phyloP scores from a whole-genome alignment of 129 eudicot species.

The Centella asiatica region DNA sequence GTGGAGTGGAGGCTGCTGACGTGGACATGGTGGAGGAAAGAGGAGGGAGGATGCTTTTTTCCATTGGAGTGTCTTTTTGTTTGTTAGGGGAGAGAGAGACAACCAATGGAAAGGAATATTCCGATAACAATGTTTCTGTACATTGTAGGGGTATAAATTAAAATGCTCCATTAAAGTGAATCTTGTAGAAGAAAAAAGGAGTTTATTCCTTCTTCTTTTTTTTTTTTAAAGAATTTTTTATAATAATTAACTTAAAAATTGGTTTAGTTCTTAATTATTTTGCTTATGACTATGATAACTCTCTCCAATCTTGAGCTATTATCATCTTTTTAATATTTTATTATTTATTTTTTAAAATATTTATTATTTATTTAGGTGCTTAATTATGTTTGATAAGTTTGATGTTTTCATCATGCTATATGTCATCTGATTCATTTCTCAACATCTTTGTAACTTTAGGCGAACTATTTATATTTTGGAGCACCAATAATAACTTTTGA shows the following conservation, averaged over 20 bases:
- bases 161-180: slow-evolving; percentile 40
- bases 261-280: not conserved
- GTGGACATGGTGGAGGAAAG: slow-evolving; percentile 22
- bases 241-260: slow-evolving; percentile 5
- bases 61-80: slow-evolving; percentile 21
- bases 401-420: too few species aligned
- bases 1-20: slow-evolving; percentile 30
- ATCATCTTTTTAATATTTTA: too few species aligned
- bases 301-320: too few species aligned
- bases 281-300: not conserved
- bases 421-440: too few species aligned
- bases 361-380: too few species aligned
- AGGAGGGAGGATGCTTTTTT: slow-evolving; percentile 32
- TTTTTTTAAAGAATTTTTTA: not conserved
- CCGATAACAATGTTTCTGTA: slow-evolving; percentile 39
- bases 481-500: too few species aligned
- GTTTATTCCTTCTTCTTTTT: slow-evolving; percentile 9
- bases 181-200: slow-evolving; percentile 42
- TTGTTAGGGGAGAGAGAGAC: slow-evolving; percentile 14
- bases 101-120: slow-evolving; percentile 30
- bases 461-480: too few species aligned
- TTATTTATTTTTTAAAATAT: too few species aligned
- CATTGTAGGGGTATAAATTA: slow-evolving; percentile 28
- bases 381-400: too few species aligned
- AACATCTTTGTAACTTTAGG: too few species aligned